Evolutionary conservation across 306 rosid genomes (phyloP), one percentile per base, ranked within the genome.

Genomic region (Inga leiocalycina): DNA sequence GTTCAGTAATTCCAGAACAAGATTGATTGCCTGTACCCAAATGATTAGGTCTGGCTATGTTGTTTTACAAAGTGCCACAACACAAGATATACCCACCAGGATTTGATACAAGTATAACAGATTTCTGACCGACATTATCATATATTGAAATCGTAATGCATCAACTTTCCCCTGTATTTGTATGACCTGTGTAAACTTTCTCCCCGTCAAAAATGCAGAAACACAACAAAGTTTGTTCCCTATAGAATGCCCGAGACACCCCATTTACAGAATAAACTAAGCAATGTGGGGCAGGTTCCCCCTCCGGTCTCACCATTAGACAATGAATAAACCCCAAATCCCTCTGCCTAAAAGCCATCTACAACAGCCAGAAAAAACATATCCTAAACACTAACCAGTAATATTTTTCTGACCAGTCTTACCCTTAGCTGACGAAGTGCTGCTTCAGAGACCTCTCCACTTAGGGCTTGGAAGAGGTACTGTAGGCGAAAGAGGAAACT

Each of bases 401-500:
- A 72, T 54, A 30, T 79, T 62, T 62, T 30, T 79, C 79, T 62
- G 48, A 49, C 77, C 39, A 51, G 88, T 45, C 89, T 87, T 84
- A 90, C 90, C 48, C 89, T 85, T 83, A 93, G 90, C 91, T 12
- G 49, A 49, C 3, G 8, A 49, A 79, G 35, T 9, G 5, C 17
- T 3, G 0, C 16, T n/a, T 71, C 52, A 94, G 59, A 89, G 84
- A 34, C 83, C 89, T 89, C 86, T 92, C 97, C 97, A 92, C 34
- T 90, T 84, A 54, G 99, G 99, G 88, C 98, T 97, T 0, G 95
- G 92, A 49, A 83, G 88, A 1, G 95, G 98, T 57, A 97, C 91
- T 0, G 98, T 90, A 3, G 98, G 99, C 20, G 99, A 97, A 22
- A 91, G 97, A 9, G 99, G 99, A 22, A 93, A 89, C 88, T 86